Evolutionary conservation across 257 asterid genomes (phyloP), one percentile per base, ranked within the genome.

Genomic region (Osmanthus fragrans): DNA sequence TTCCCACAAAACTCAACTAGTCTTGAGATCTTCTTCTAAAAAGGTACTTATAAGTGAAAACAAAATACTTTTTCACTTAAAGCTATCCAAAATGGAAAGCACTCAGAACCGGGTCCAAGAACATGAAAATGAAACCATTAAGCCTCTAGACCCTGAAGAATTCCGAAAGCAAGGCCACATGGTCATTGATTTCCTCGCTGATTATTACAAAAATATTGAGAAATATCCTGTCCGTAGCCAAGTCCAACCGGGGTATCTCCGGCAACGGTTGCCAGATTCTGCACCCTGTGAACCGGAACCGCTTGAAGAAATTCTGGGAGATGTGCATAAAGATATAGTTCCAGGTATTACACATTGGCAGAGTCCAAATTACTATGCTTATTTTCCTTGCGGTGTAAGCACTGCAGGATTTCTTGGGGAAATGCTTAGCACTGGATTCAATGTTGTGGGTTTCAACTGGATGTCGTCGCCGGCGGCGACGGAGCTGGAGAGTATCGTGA

Each of bases 381-480:
- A 86, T 76, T 92, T 92, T 63, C 96, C 94, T 0, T 87, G 91
- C 40, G 84, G 89, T 16, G 94, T 87, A 9, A 90, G 95, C 81
- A 85, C 80, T 45, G 96, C 96, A 7, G 96, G 93, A 11, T 90
- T 92, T 51, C 81, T 90, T 0, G 97, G 96, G 2, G 96, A 92
- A 75, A 78, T 90, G 83, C 78, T 92, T 27, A 85, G 93, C 84
- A 86, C 92, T 16, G 97, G 95, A 0, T 88, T 90, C 73, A 92
- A 92, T 73, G 75, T 90, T 8, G 96, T 90, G 49, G 97, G 97
- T 0, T 92, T 92, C 79, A 92, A 85, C 86, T 92, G 96, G 97
- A 87, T 92, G 82, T 85, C 97, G 3, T 90, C 96, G 0, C 97
- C 97, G 0, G 96, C 96, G 2, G 96, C 97, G 34, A 90, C 97